phyloP scores from a whole-genome alignment of 2,329 filamentous ascomycete genomes.

The Fusarium anguioides region DNA sequence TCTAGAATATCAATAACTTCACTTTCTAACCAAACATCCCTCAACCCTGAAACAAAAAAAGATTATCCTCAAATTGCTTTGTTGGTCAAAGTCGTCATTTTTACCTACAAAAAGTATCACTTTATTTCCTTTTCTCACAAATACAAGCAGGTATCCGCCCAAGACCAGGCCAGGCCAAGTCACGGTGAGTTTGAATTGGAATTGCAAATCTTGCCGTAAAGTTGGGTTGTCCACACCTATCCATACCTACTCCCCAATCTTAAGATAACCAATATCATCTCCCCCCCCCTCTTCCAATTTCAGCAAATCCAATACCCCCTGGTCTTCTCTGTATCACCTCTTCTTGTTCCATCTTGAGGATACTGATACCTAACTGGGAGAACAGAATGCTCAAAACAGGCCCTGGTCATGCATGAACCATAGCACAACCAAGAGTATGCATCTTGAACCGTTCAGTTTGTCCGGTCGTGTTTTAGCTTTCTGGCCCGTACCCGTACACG shows the following conservation, averaged over 20 bases:
- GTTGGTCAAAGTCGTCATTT: conserved; percentile 27
- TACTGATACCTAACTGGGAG: conserved; percentile 26
- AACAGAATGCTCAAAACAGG: conserved; percentile 19
- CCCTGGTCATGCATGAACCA: conserved; percentile 14
- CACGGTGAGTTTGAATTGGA: conserved; percentile 23
- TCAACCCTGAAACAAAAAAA: neutral
- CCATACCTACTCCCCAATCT: conserved; percentile 36
- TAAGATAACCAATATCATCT: conserved; percentile 36
- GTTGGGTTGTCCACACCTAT: conserved; percentile 21
- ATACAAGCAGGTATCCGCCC: conserved; percentile 28
- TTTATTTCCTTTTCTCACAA: conserved; percentile 17
- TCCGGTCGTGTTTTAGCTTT: conserved; percentile 27
- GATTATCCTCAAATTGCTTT: conserved; percentile 4
- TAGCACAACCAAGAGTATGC: conserved; percentile 25
- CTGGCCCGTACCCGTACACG: conserved; percentile 22
- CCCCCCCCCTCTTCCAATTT: conserved; percentile 31
- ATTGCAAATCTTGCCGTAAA: conserved; percentile 38
- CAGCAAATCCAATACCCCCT: conserved; percentile 25
- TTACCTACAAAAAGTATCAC: conserved; percentile 12
- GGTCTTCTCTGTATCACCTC: conserved; percentile 38
- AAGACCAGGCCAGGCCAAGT: conserved; percentile 19
- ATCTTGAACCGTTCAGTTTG: conserved; percentile 27
- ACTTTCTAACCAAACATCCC: neutral
- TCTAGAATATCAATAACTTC: neutral
- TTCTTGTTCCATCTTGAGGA: conserved; percentile 24